Percentiles rank a stretch among this genome's conserved stretches.
Evolutionary conservation across 2,329 filamentous ascomycete genomes (phyloP).

Genomic region (Stachybotrys chlorohalonatus): DNA sequence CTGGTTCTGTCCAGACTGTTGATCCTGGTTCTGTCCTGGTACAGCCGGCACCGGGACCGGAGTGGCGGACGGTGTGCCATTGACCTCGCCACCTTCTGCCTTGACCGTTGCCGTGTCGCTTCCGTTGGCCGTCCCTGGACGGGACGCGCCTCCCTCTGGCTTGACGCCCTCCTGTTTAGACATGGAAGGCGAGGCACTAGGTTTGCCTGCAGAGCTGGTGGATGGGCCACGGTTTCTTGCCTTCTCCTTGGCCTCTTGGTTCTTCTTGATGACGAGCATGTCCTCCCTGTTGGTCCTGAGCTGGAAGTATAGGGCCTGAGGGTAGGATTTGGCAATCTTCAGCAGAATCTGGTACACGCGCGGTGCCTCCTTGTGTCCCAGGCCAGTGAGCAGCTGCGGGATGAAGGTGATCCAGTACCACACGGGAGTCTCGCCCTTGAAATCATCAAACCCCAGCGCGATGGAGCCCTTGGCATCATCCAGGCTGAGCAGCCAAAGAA

Average conservation of each 20-base stretch:
- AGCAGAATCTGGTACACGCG: conserved; percentile 79
- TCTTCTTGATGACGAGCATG: conserved; percentile 85
- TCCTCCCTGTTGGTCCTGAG: conserved; percentile 90
- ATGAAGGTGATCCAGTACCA: conserved; percentile 99
- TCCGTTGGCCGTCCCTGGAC: conserved; percentile 43
- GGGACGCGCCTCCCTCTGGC: conserved; percentile 28
- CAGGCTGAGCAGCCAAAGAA: conserved; percentile 90
- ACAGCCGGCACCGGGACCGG: conserved; percentile 8
- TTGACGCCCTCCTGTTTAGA: conserved; percentile 43
- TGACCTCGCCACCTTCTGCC: conserved; percentile 30
- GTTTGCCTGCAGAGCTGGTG: conserved; percentile 32
- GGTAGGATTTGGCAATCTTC: conserved; percentile 92
- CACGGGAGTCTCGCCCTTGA: conserved; percentile 92
- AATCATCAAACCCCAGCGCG: conserved; percentile 82
- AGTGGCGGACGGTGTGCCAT: conserved; percentile 13
- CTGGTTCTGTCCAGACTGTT: conserved; percentile 23
- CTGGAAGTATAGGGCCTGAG: conserved; percentile 93
- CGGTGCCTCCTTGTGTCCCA: conserved; percentile 83
- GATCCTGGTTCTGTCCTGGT: conserved; percentile 11
- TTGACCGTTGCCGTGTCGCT: conserved; percentile 33
- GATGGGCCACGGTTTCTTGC: conserved; percentile 40
- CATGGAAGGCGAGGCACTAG: conserved; percentile 36
- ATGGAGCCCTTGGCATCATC: conserved; percentile 82
- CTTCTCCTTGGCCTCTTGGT: conserved; percentile 67
- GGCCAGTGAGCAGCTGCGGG: conserved; percentile 83